Evolutionary conservation across 2,329 filamentous ascomycete species (phyloP), one percentile per base, ranked within the genome.

Genomic region (Trichoderma koningii): DNA sequence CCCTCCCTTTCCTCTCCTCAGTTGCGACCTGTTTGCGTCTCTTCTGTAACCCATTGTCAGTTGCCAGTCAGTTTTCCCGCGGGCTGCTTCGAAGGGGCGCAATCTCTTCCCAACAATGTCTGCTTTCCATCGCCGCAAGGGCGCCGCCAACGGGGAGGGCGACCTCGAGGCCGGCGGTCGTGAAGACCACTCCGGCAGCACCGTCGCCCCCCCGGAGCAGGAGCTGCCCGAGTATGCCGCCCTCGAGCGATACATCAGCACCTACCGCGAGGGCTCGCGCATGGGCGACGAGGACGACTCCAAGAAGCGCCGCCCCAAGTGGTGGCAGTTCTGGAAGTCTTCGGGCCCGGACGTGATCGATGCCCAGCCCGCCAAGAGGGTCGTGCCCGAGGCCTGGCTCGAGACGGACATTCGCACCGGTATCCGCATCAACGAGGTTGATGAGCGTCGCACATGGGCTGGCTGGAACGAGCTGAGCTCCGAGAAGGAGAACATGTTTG

Each of bases 401-500:
- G 85, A 91, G 77, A 96, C 92, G n/a, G 87, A 93, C 74, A 88
- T 86, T 63, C 84, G 85, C 53, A 79, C 83, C 21, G 91, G 92
- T 83, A 83, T 96, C 7, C 92, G 87, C 15, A 85, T 90, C 64
- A 77, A 82, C 53, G 89, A 96, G 78, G 91, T 93, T 55, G 68
- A 79, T 34, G 73, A 80, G 59, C 80, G 82, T 53, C 84, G 88
- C 66, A 88, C 86, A 80, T 91, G 90, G 77, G 91, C 88, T 76
- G 92, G 92, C 76, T 82, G 91, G 75, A 96, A 97, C 77, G 88
- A 92, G 77, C 92, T 96, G 90, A 93, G 91, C 79, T 91, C 95
- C 79, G 90, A 94, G 81, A 93, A 92, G 80, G 89, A 93, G 79
- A 96, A 93, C 73, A 73, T 93, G 66, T 79, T 93, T 68, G 83